A percentile compares a stretch with the other conserved stretches of the same genome.
These are phyloP conservation scores for Penicillium bialowiezense DNA, from an alignment of 495 filamentous ascomycete genomes.

Conservation along the genomic window DNA sequence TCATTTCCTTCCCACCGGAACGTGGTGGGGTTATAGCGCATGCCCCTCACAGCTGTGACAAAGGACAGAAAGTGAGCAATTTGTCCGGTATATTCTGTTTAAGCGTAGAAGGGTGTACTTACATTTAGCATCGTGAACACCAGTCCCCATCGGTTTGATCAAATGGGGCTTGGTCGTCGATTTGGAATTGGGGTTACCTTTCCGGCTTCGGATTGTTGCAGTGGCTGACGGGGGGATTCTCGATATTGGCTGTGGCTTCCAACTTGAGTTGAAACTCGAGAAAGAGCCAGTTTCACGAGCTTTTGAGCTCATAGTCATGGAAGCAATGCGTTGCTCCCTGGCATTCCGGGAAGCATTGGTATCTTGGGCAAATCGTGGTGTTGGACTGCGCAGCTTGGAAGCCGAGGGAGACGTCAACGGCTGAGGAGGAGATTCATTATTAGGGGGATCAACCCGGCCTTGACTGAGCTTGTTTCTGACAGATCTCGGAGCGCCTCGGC, in stretches of 20 bases:
- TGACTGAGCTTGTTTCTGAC: constrained; percentile 60
- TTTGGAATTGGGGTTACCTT: constrained; percentile 46
- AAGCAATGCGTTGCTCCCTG: constrained; percentile 75
- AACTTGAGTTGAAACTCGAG: constrained; percentile 67
- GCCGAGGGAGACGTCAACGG: constrained; percentile 51
- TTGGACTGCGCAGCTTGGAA: constrained; percentile 48
- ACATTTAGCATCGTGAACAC: constrained; percentile 64
- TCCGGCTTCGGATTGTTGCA: constrained; percentile 50
- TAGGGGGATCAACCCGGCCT: constrained; percentile 36
- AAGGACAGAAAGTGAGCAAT: constrained; percentile 7
- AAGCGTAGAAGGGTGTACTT: constrained; percentile 26
- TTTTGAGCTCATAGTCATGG: constrained; percentile 34
- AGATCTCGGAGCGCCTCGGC: constrained; percentile 64
- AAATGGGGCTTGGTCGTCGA: constrained; percentile 64
- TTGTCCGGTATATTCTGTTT: background rate
- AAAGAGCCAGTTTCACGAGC: constrained; percentile 54
- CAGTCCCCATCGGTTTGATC: constrained; percentile 66
- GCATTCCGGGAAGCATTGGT: constrained; percentile 88
- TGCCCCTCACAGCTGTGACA: constrained; percentile 77
- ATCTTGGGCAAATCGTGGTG: constrained; percentile 87
- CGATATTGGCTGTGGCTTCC: constrained; percentile 70
- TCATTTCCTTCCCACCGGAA: constrained; percentile 97
- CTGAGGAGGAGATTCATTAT: constrained; percentile 53
- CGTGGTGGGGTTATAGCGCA: constrained; percentile 85
- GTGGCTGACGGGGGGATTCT: constrained; percentile 45